Percentiles rank a stretch among this genome's conserved stretches.
Conservation (phyloP, 2,329 filamentous ascomycete species). For the Xenoacremonium recifei region DNA sequence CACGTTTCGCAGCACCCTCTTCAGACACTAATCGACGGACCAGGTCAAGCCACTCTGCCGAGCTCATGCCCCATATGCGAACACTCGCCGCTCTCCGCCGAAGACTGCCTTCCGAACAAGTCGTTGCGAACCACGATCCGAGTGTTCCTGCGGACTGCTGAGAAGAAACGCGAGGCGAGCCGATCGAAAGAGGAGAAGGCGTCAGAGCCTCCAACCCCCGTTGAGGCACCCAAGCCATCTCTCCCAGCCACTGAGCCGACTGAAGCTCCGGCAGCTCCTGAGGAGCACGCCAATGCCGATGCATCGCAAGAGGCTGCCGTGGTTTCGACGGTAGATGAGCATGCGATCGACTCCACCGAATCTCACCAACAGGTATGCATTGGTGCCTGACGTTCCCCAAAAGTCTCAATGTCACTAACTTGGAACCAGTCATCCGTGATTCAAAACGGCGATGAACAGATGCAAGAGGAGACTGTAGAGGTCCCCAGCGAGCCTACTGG, state of each 20-base stretch:
- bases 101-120: constrained; percentile 87
- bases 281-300: background rate
- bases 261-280: constrained; percentile 19
- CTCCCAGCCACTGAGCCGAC: constrained; percentile 24
- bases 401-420: constrained; percentile 2
- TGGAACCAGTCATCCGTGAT: constrained; percentile 14
- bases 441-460: constrained; percentile 8
- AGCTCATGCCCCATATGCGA: constrained; percentile 89
- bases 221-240: constrained; percentile 38
- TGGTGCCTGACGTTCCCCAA: no score
- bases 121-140: constrained; percentile 88
- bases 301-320: constrained; percentile 7
- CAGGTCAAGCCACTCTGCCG: constrained; percentile 73
- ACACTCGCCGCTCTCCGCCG: constrained; percentile 81
- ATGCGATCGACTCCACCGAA: constrained; percentile 9
- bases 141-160: constrained; percentile 84
- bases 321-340: constrained; percentile 4
- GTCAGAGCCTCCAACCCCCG: constrained; percentile 38
- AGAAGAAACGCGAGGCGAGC: constrained; percentile 79
- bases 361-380: constrained; percentile 16
- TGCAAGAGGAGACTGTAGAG: constrained; percentile 13
- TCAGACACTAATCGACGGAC: background rate
- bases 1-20: background rate
- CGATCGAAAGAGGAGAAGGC: constrained; percentile 49
- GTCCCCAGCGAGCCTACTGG: constrained; percentile 10